Base-by-base conservation (phyloP, 306 rosid species). In the Clitoria ternatea region DNA sequence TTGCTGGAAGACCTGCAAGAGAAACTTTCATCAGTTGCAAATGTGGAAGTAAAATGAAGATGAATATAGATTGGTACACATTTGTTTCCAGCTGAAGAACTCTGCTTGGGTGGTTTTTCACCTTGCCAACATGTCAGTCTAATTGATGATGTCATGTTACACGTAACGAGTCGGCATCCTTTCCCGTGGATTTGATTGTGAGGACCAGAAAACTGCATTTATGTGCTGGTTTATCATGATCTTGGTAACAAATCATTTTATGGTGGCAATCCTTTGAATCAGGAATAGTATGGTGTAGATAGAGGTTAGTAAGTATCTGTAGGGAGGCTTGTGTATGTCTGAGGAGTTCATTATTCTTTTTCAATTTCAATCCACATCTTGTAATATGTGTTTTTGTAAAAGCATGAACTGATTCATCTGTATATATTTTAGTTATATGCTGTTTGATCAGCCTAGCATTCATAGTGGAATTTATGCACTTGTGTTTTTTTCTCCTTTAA, bases 1-100 rank as follows among this genome's bases (percentile, higher is more conserved):
- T 86, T 89, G 68, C 74, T 94, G 27, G 88, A 75, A 77, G 88
- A 90, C 81, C 86, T 94, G 76, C 90, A 89, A 55, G 86, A 81
- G 71, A 88, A 70, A 77, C 95, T 94, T 72, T 72, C 90, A 12
- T 77, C 95, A 47, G 65, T 83, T 32, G 61, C 76, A 65, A 76
- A 72, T 55, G 76, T 49, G 62, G 90, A 83, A 65, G 80, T 76
- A 61, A 69, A 70, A 42, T 83, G 71, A 82, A 74, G 33, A 45
- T 7, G 43, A 69, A 23, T 33, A 39, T 43, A 26, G 61, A 72
- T 43, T 76, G 82, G 49, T 75, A 26, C 61, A 50, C 33, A 56
- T 42, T 45, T 69, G 84, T 68, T 82, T 67, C 77, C 72, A 54
- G 44, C 66, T 18, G 44, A 73, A 74, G 74, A 62, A 32, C 42